A percentile compares a stretch with the other conserved stretches of the same genome.
Evolutionary conservation across 768 basidiomycete species (phyloP).

Genomic region (Exidia glandulosa): DNA sequence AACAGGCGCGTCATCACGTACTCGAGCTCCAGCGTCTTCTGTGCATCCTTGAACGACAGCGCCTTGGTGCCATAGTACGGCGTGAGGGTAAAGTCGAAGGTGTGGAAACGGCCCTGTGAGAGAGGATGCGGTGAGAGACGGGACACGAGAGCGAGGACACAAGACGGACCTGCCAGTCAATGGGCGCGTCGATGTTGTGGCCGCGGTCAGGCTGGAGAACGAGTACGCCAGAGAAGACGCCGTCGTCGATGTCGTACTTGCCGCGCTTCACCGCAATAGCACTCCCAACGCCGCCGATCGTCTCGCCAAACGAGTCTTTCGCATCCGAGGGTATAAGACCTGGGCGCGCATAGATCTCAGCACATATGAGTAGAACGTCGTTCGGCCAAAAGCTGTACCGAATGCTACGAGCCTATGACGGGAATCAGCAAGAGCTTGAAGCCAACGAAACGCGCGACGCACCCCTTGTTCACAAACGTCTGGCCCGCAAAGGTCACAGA

Average conservation of each 20-base stretch:
- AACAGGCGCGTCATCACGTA: slow-evolving; percentile 42
- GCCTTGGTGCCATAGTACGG: slow-evolving; percentile 40
- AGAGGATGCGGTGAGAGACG: no score
- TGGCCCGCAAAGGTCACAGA: slow-evolving; percentile 25
- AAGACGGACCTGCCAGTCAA: slow-evolving; percentile 53
- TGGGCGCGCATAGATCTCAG: no score
- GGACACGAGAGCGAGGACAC: background rate
- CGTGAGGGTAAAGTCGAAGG: slow-evolving; percentile 43
- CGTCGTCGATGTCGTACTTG: slow-evolving; percentile 30
- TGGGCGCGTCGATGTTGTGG: slow-evolving; percentile 43
- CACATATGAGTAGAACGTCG: no score
- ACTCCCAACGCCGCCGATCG: slow-evolving; percentile 52
- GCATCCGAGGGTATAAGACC: background rate
- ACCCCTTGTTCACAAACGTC: slow-evolving; percentile 36
- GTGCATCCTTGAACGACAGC: slow-evolving; percentile 38
- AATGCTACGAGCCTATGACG: no score
- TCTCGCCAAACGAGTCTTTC: slow-evolving; percentile 24
- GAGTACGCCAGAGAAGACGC: slow-evolving; percentile 37
- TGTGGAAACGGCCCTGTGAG: slow-evolving; percentile 27
- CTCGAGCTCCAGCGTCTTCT: slow-evolving; percentile 37
- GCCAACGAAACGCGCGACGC: no score
- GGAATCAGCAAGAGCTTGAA: no score
- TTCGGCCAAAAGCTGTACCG: no score
- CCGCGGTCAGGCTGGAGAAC: slow-evolving; percentile 48
- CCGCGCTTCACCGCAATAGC: slow-evolving; percentile 46